phyloP scores from a whole-genome alignment of 305 asterid species.

The Plantago coronopus region DNA sequence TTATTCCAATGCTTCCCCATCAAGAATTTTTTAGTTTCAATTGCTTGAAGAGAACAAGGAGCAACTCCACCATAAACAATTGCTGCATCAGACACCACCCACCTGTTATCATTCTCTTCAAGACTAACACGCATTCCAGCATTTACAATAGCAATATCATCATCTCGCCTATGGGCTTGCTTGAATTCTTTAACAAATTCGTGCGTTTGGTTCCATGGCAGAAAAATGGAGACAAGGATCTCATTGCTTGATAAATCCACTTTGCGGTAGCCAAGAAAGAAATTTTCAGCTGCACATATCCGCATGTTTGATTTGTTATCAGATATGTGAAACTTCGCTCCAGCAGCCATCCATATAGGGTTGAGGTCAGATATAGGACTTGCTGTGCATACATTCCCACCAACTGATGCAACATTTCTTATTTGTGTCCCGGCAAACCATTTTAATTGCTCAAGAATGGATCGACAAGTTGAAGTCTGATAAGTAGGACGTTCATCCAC shows the following conservation, averaged over 20 bases:
- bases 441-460: slow-evolving; percentile 70
- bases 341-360: slow-evolving; percentile 88
- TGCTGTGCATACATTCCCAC: slow-evolving; percentile 96
- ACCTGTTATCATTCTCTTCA: slow-evolving; percentile 47
- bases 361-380: slow-evolving; percentile 97
- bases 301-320: slow-evolving; percentile 62
- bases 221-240: slow-evolving; percentile 67
- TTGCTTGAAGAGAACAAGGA: slow-evolving; percentile 61
- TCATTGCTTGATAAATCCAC: slow-evolving; percentile 71
- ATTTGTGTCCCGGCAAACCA: slow-evolving; percentile 98
- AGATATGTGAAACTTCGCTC: slow-evolving; percentile 63
- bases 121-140: slow-evolving; percentile 83
- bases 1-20: slow-evolving; percentile 67
- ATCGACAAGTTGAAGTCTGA: slow-evolving; percentile 77
- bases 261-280: slow-evolving; percentile 81
- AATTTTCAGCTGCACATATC: slow-evolving; percentile 55
- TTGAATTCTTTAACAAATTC: slow-evolving; percentile 89
- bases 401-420: slow-evolving; percentile 78
- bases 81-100: slow-evolving; percentile 78
- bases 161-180: slow-evolving; percentile 95
- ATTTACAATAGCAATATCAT: slow-evolving; percentile 93
- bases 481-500: slow-evolving; percentile 37
- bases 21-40: slow-evolving; percentile 54
- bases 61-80: slow-evolving; percentile 92
- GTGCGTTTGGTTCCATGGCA: slow-evolving; percentile 67